A percentile compares a stretch with the other conserved stretches of the same genome.
Evolutionary conservation across 805 yeast species (phyloP).

Genomic region (Candida peoriensis): DNA sequence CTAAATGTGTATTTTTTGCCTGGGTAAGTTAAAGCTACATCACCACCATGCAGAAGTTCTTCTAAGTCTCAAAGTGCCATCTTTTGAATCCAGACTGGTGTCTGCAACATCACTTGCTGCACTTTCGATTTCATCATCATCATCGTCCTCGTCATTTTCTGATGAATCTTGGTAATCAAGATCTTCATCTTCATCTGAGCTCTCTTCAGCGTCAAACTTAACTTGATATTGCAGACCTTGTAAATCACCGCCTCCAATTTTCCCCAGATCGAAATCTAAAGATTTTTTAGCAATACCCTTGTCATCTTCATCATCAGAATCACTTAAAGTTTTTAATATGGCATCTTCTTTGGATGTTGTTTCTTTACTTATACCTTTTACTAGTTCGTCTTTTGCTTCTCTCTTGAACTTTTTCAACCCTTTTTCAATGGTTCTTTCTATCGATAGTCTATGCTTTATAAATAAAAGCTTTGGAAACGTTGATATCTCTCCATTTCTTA

Average conservation of each 20-base stretch:
- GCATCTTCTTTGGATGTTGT: slow-evolving; percentile 4
- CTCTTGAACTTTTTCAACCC: slow-evolving; percentile 35
- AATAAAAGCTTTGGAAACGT: slow-evolving; percentile 64
- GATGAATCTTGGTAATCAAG: too few species aligned
- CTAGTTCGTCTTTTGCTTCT: neutral
- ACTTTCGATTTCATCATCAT: slow-evolving; percentile 2
- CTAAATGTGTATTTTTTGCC: too few species aligned
- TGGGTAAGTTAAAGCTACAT: too few species aligned
- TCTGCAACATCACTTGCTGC: slow-evolving; percentile 4
- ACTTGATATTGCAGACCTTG: slow-evolving; percentile 8
- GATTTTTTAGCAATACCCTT: neutral
- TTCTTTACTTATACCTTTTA: neutral
- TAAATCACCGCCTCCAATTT: neutral
- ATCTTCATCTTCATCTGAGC: slow-evolving; percentile 6
- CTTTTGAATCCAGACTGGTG: too few species aligned
- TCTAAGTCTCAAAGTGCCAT: too few species aligned
- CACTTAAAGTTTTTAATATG: slow-evolving; percentile 4
- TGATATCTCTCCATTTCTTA: slow-evolving; percentile 57
- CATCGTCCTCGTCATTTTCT: slow-evolving; percentile 5
- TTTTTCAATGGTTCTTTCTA: slow-evolving; percentile 59
- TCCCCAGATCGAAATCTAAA: slow-evolving; percentile 3
- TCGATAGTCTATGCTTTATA: slow-evolving; percentile 54
- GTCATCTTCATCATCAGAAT: slow-evolving; percentile 10
- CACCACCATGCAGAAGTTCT: too few species aligned
- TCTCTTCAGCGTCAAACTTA: slow-evolving; percentile 9